A percentile compares a stretch with the other conserved stretches of the same genome.
Conservation (phyloP, 2,329 filamentous ascomycete species). For the Diaporthe sp. region DNA sequence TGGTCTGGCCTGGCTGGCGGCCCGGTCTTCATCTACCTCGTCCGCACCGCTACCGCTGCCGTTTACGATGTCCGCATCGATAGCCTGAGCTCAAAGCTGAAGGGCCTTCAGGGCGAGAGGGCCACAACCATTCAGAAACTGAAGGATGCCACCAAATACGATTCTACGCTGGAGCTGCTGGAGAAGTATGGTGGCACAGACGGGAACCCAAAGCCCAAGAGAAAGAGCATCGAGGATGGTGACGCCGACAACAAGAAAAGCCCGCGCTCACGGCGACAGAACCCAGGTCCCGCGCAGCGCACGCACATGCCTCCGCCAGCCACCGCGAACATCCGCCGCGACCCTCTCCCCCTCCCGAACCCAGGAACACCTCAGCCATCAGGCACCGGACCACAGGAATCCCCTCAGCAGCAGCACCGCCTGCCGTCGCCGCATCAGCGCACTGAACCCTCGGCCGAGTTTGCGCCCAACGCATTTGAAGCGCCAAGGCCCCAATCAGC, state of each 20-base stretch:
- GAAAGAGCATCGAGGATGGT: conserved; percentile 45
- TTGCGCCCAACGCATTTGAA: conserved; percentile 79
- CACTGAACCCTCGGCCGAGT: conserved; percentile 69
- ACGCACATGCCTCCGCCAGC: conserved; percentile 69
- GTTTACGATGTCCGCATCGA: conserved; percentile 88
- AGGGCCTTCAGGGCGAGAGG: conserved; percentile 82
- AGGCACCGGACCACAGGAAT: conserved; percentile 35
- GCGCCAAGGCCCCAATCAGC: conserved; percentile 26
- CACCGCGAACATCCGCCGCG: conserved; percentile 72
- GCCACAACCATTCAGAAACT: conserved; percentile 92
- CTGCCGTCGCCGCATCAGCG: conserved; percentile 44
- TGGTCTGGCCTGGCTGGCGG: conserved; percentile 84
- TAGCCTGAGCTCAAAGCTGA: conserved; percentile 76
- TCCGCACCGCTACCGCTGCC: conserved; percentile 74
- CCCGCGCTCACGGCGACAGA: conserved; percentile 36
- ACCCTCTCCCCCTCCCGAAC: conserved; percentile 45
- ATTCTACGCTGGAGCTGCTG: conserved; percentile 91
- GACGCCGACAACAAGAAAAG: conserved; percentile 42
- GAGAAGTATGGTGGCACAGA: conserved; percentile 90
- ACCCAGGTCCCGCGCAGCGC: conserved; percentile 51
- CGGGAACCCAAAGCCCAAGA: conserved; percentile 55
- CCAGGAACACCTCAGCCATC: conserved; percentile 45
- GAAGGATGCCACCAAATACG: conserved; percentile 95
- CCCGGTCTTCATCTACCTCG: conserved; percentile 84
- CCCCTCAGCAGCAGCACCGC: conserved; percentile 37